Evolutionary conservation across 352 stramenopile species (phyloP).

Genomic region (Pilasporangium apinafurcum): DNA sequence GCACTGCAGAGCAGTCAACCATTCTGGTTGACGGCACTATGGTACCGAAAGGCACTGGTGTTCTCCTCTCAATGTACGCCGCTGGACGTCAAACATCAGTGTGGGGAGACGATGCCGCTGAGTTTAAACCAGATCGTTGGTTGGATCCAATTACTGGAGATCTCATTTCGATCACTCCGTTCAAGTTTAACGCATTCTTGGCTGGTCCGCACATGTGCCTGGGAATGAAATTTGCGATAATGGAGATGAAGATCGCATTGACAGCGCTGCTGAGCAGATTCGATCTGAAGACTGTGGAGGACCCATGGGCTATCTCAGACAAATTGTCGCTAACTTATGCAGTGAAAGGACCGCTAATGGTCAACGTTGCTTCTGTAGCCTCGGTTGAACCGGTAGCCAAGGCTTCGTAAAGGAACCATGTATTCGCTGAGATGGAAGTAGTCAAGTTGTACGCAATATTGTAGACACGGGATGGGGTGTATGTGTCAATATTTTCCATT

Average conservation of each 20-base stretch:
- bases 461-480: too few species aligned
- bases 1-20: conserved; percentile 30
- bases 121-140: conserved; percentile 48
- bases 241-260: conserved; percentile 67
- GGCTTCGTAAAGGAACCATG: too few species aligned
- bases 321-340: conserved; percentile 20
- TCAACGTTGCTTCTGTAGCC: conserved; percentile 6
- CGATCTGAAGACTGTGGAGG: conserved; percentile 26
- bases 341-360: conserved; percentile 27
- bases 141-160: conserved; percentile 28
- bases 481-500: too few species aligned
- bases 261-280: conserved; percentile 42
- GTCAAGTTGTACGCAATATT: too few species aligned
- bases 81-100: conserved; percentile 36
- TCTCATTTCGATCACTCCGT: conserved; percentile 29
- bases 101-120: conserved; percentile 50
- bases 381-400: neutral
- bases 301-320: conserved; percentile 38
- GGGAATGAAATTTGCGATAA: conserved; percentile 49
- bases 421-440: too few species aligned
- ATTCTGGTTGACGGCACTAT: conserved; percentile 66
- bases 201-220: conserved; percentile 60
- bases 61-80: conserved; percentile 45
- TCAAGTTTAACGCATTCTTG: conserved; percentile 69
- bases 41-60: conserved; percentile 32